A percentile compares a stretch with the other conserved stretches of the same genome.
Evolutionary conservation across 1,284 basidiomycete genomes (phyloP).

Genomic region (Tilletia horrida): DNA sequence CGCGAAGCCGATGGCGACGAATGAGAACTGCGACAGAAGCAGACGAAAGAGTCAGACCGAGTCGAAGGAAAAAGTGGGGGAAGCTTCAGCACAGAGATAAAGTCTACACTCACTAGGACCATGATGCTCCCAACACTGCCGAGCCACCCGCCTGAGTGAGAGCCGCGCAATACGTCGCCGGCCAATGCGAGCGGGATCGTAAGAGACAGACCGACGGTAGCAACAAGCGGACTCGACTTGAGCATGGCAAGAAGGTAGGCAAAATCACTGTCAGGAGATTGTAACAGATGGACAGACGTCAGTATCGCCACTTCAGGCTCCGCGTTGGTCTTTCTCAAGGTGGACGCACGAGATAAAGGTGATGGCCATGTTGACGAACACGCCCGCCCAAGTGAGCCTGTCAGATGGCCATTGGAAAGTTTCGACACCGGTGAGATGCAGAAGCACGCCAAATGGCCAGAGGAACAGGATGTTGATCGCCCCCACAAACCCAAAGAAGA

Average conservation of each 20-base stretch:
- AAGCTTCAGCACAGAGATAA: not conserved
- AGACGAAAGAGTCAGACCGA: too few relatives aligned
- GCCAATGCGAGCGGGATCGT: conserved; percentile 85
- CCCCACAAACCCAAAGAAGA: conserved; percentile 68
- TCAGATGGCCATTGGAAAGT: conserved; percentile 70
- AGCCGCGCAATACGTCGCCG: conserved; percentile 69
- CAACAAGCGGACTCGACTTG: conserved; percentile 82
- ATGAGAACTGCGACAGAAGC: conserved; percentile 17
- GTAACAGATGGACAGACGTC: not conserved
- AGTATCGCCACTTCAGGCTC: not conserved
- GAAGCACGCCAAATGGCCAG: conserved; percentile 76
- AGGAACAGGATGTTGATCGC: conserved; percentile 77
- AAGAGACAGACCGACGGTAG: conserved; percentile 88
- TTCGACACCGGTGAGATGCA: conserved; percentile 76
- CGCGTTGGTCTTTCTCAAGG: conserved; percentile 26
- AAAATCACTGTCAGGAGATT: conserved; percentile 22
- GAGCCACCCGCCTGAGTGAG: conserved; percentile 37
- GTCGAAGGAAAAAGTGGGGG: not conserved
- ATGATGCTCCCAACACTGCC: conserved; percentile 37
- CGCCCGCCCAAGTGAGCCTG: conserved; percentile 63
- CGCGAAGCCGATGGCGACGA: conserved; percentile 26
- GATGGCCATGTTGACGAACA: conserved; percentile 74
- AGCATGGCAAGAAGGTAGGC: conserved; percentile 70
- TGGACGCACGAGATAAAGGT: conserved; percentile 52
- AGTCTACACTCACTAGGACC: conserved; percentile 30